Evolutionary conservation across 176 grass and related monocot species (phyloP), one percentile per base, ranked within the genome.

Genomic region (Otatea glauca): DNA sequence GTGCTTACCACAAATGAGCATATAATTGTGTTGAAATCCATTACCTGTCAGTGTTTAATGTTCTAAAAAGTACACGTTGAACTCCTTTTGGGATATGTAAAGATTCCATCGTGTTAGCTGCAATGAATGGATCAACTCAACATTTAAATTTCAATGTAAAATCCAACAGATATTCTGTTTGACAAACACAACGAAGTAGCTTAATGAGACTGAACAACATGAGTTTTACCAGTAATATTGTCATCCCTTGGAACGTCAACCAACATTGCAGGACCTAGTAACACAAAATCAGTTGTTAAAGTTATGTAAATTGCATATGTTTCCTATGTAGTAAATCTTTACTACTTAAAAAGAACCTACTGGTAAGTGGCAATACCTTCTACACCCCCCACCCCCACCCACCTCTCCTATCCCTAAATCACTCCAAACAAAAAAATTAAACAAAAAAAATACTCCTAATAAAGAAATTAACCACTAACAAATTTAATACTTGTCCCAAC

Each of bases 41-140:
- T 44, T 78, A 87, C 89, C 85, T 91, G 79, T 91, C 89, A 69
- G 89, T 91, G 58, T 91, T 88, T 65, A 91, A 68, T 39, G 80
- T 88, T 78, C 89, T 84, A 48, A 91, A 91, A 77, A 91, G 89
- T 61, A 91, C 89, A 24, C 85, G 85, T 63, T 82, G 81, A 88
- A 88, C 81, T 77, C 89, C 89, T 81, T 53, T 88, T 14, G 89
- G 81, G 65, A 88, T 91, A 75, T 91, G 75, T 21, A 91, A 55
- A 43, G 81, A 91, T 45, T 88, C 68, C 85, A 91, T 88, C 32
- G 74, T 82, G 41, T 91, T 81, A 88, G 89, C 85, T 88, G 75
- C 71, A 87, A 70, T 29, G 13, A 56, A 55, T 55, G 58, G 41
- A 62, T 32, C 45, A 24, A 48, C 16, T 78, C 47, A 66, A 67